Conservation (phyloP, 2,329 filamentous ascomycete species). For the Pseudocercospora fuligena region DNA sequence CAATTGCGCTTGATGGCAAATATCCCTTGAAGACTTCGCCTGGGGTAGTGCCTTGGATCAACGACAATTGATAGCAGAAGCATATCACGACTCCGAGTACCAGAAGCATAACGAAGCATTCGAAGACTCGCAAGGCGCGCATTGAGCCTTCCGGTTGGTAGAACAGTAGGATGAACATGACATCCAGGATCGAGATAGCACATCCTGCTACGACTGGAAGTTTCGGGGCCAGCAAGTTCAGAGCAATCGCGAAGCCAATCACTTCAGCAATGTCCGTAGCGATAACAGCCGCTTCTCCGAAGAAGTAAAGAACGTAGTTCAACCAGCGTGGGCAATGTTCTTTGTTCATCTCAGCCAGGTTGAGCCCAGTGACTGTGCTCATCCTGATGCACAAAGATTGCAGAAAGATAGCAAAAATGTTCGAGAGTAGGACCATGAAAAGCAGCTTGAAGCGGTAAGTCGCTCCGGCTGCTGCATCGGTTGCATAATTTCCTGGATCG, state of each 20-base stretch:
- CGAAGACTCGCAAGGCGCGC: slow-evolving; percentile 65
- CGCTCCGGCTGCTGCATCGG: slow-evolving; percentile 71
- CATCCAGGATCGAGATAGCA: slow-evolving; percentile 70
- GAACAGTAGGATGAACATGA: slow-evolving; percentile 70
- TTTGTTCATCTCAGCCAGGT: slow-evolving; percentile 56
- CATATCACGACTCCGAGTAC: slow-evolving; percentile 72
- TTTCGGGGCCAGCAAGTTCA: slow-evolving; percentile 65
- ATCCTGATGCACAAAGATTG: slow-evolving; percentile 69
- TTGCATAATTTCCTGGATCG: slow-evolving; percentile 68
- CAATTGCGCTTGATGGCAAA: slow-evolving; percentile 63
- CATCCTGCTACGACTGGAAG: slow-evolving; percentile 71
- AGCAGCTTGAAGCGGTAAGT: slow-evolving; percentile 68
- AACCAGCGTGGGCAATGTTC: slow-evolving; percentile 59
- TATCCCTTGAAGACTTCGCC: slow-evolving; percentile 69
- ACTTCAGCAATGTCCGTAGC: slow-evolving; percentile 67
- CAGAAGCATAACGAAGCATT: slow-evolving; percentile 65
- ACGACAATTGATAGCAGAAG: slow-evolving; percentile 71
- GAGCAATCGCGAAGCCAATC: slow-evolving; percentile 71
- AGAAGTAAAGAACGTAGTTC: slow-evolving; percentile 58
- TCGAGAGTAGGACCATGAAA: slow-evolving; percentile 71
- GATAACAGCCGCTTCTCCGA: slow-evolving; percentile 62
- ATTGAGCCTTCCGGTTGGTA: slow-evolving; percentile 65
- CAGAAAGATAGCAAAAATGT: slow-evolving; percentile 72
- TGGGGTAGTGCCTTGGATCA: slow-evolving; percentile 61
- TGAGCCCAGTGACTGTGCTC: slow-evolving; percentile 56